These are phyloP conservation scores for Coniella lustricola DNA, from an alignment of 2,329 filamentous ascomycete genomes.

Conservation along the genomic window DNA sequence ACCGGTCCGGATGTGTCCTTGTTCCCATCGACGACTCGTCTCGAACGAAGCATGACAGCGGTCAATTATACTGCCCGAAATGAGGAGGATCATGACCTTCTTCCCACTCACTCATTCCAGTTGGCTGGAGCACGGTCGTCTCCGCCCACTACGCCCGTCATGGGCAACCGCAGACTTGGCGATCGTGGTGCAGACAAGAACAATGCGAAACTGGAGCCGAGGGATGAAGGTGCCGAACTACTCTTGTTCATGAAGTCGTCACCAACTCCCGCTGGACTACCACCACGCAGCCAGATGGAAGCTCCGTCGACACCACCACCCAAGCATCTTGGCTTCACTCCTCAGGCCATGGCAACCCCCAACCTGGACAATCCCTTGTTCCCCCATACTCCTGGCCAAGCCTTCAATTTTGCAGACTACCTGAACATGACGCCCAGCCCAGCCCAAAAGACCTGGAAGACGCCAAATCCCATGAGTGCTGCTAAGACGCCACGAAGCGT, in stretches of 20 bases:
- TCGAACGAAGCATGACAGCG: constrained; percentile 56
- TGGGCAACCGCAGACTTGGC: constrained; percentile 48
- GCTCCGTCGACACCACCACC: constrained; percentile 72
- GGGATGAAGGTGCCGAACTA: constrained; percentile 75
- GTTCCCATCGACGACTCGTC: constrained; percentile 62
- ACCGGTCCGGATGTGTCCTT: constrained; percentile 71
- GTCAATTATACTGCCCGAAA: constrained; percentile 56
- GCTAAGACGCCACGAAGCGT: constrained; percentile 55
- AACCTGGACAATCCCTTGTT: constrained; percentile 58
- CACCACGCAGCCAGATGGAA: constrained; percentile 50
- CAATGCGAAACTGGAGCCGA: constrained; percentile 35
- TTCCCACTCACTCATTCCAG: constrained; percentile 70
- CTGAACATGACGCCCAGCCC: constrained; percentile 96
- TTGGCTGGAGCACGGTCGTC: constrained; percentile 52
- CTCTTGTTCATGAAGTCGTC: constrained; percentile 84
- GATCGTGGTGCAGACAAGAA: constrained; percentile 38
- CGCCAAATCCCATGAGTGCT: constrained; percentile 52
- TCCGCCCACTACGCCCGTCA: constrained; percentile 78
- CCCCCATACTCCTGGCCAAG: constrained; percentile 71
- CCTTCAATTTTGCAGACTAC: constrained; percentile 92
- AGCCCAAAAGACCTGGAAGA: constrained; percentile 84
- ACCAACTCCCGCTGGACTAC: constrained; percentile 70
- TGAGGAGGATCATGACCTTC: constrained; percentile 77
- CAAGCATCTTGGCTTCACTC: constrained; percentile 64
- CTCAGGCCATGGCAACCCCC: constrained; percentile 84